Evolutionary conservation across 768 basidiomycete genomes (phyloP), one percentile per base, ranked within the genome.

Genomic region (Butyriboletus loyo): DNA sequence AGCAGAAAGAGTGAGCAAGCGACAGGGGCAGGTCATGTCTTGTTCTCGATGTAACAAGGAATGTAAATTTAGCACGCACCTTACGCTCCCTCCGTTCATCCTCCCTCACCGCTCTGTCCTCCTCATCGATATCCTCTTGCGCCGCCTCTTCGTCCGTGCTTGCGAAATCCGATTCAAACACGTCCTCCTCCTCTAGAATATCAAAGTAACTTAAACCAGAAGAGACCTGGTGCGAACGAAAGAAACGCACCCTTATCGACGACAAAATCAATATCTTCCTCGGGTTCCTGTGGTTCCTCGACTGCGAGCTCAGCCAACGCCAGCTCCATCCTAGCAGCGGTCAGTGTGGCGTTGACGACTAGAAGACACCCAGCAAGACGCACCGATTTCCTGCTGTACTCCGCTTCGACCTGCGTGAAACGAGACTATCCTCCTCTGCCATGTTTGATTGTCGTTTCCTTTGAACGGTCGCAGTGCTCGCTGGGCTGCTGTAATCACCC

Each of bases 121-220:
- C 85, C 5, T 72, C 75, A 6, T 81, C 81, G 17, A 74, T 72
- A 11, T 78, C 80, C 24, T 79, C 77, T n/a, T 79, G 77, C 1
- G 69, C 76, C 34, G 66, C 73, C 51, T 78, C 81, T 39, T 89
- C 89, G 52, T 92, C 91, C 0, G 91, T 92, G 57, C 86, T 89
- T 56, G 84, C 87, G 62, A 94, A 93, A 66, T 93, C 91, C 10
- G 87, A 89, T 57, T 79, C 89, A 53, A 91, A 89, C 8, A 86
- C 66, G 61, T 92, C 90, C 58, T 88, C 84, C 66, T 94, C 91
- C 46, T 89, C 91, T 90, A 48, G 15, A 34, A 14, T 19, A 24
- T n/a, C 7, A 41, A 14, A 7, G 36, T 6, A 19, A 24, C 15
- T 22, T 39, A 2, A 39, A 41, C 11, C 8, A 44, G 25, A 21